Percentiles rank a stretch among this genome's conserved stretches.
phyloP scores from a whole-genome alignment of 139 green algal species.

The Pleodorina starrii region DNA sequence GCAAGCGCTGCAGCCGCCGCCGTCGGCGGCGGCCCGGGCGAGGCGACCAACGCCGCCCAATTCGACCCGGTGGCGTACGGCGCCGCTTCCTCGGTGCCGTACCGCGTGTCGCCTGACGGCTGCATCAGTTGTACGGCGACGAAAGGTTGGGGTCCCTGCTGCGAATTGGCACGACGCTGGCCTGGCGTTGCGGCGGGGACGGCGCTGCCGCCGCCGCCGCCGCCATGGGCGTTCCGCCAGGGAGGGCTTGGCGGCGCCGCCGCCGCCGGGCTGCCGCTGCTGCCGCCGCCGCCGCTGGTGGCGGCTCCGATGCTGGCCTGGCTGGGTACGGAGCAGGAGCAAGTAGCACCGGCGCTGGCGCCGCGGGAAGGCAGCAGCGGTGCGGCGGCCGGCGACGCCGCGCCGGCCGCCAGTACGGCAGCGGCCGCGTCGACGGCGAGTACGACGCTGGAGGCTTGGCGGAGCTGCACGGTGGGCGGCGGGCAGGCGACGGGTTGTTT shows the following conservation, averaged over 20 bases:
- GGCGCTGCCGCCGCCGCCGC: not conserved
- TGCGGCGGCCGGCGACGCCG: not conserved
- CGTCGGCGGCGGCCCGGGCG: too few relatives aligned
- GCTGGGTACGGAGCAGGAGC: not conserved
- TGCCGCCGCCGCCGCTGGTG: not conserved
- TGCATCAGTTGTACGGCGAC: too few relatives aligned
- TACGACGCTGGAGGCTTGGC: not conserved
- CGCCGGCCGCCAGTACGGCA: not conserved
- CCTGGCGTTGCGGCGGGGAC: not conserved
- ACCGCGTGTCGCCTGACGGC: too few relatives aligned
- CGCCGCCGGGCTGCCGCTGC: not conserved
- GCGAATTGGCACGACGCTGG: too few relatives aligned
- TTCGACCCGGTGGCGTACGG: too few relatives aligned
- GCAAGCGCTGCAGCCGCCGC: not conserved
- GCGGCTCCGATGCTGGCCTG: not conserved
- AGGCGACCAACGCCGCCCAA: too few relatives aligned
- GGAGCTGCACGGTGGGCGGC: not conserved
- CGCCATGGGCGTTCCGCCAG: not conserved
- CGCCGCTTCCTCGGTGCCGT: too few relatives aligned
- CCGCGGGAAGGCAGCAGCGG: too few relatives aligned
- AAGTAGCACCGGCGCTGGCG: too few relatives aligned
- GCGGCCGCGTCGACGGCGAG: constrained; percentile 4
- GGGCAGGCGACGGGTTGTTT: not conserved
- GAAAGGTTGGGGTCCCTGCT: too few relatives aligned
- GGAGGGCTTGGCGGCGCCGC: not conserved